Evolutionary conservation across 345 rosid species (phyloP), one percentile per base, ranked within the genome.

Genomic region (Cardamine chenopodiifolia): DNA sequence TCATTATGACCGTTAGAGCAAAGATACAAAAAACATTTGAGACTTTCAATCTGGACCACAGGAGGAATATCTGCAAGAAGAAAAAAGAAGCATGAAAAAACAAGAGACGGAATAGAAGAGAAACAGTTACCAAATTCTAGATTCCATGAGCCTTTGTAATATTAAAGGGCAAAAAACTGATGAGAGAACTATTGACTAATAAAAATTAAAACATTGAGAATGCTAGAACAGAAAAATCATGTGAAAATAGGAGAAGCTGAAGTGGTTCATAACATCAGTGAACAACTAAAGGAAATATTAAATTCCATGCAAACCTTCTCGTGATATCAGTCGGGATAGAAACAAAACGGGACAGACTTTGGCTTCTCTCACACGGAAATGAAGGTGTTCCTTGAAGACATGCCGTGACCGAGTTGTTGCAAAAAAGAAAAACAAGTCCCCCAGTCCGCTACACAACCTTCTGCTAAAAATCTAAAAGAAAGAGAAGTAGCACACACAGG

Each of bases 11-110:
- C 76, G 68, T 81, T 83, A 17, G 73, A 40, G 83, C 97, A 92
- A 50, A 95, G 93, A 76, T 82, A 83, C 18, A 81, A 61, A 78
- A 89, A 82, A 65, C 92, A 90, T 63, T 78, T 87, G 60, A 95
- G 97, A 79, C 90, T 84, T 83, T 92, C 94, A 28, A 89, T 81
- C 77, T 86, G 92, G 68, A 86, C 92, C 13, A 74, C 56, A 65
- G 62, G 48, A 18, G 89, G 79, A 80, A 83, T 78, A 82, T 78
- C 99, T 95, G 90, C 80, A 82, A 81, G 64, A 78, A 50, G 48
- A 70, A 42, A 65, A 40, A 45, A 39, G 52, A 29, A 50, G 59
- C 13, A 66, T 79, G 34, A 84, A 79, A 63, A 62, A 57, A 50
- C 14, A 39, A 4, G 40, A 56, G 47, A 58, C 11, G 56, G 17